phyloP scores from a whole-genome alignment of 2,329 filamentous ascomycete species.

The Diaporthe citri region DNA sequence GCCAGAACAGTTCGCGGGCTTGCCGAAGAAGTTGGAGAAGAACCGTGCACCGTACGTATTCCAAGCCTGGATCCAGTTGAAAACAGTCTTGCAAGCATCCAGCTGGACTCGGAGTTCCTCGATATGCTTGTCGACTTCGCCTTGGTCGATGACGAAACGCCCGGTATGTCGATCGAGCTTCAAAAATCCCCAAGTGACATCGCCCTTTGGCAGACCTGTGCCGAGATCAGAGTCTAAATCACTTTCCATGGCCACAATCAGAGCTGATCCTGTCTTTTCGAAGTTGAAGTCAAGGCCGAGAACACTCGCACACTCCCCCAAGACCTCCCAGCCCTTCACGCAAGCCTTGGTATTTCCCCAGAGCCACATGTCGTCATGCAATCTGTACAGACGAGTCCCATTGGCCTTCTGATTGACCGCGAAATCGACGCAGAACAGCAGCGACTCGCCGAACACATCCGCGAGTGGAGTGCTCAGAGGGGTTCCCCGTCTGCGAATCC shows the following conservation, averaged over 20 bases:
- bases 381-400: slow-evolving; percentile 66
- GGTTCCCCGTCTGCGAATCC: slow-evolving; percentile 63
- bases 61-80: slow-evolving; percentile 71
- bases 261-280: slow-evolving; percentile 68
- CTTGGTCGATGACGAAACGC: slow-evolving; percentile 67
- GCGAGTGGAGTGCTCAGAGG: slow-evolving; percentile 69
- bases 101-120: slow-evolving; percentile 68
- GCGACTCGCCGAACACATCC: slow-evolving; percentile 66
- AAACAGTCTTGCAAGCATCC: slow-evolving; percentile 63
- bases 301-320: slow-evolving; percentile 61
- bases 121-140: slow-evolving; percentile 67
- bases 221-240: neutral
- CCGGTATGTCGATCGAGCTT: slow-evolving; percentile 61
- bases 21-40: slow-evolving; percentile 69
- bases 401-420: slow-evolving; percentile 68
- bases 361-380: slow-evolving; percentile 76
- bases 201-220: slow-evolving; percentile 60
- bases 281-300: slow-evolving; percentile 68
- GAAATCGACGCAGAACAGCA: slow-evolving; percentile 74
- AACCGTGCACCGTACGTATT: slow-evolving; percentile 70
- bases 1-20: slow-evolving; percentile 66
- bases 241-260: slow-evolving; percentile 45
- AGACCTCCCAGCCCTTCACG: slow-evolving; percentile 64
- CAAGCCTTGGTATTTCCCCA: slow-evolving; percentile 66
- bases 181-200: slow-evolving; percentile 71